phyloP scores from a whole-genome alignment of 2,329 filamentous ascomycete species.

The Neopestalotiopsis rosae region DNA sequence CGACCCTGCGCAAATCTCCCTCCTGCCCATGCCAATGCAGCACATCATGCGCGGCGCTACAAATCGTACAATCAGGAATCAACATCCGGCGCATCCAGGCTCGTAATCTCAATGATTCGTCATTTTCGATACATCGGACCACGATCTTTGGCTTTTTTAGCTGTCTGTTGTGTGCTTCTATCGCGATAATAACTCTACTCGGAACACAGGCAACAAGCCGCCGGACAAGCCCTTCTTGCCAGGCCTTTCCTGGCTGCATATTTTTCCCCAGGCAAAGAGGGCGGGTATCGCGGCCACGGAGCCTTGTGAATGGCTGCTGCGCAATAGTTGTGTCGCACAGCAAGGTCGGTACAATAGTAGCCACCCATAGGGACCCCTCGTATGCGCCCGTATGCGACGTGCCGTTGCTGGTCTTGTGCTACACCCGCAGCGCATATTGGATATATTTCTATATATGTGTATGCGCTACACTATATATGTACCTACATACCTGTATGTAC shows the following conservation, averaged over 20 bases:
- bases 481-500: background rate
- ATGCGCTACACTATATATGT: too few species aligned
- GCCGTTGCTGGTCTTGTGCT: constrained; percentile 2
- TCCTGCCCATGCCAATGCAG: background rate
- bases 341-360: constrained; percentile 3
- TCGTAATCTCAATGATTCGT: background rate
- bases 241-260: background rate
- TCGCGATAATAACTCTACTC: background rate
- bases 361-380: background rate
- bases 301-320: constrained; percentile 15
- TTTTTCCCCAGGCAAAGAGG: background rate
- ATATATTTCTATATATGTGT: too few species aligned
- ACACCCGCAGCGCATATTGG: background rate
- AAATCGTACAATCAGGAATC: background rate
- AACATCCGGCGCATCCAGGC: background rate
- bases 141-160: background rate
- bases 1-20: background rate
- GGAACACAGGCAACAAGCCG: background rate
- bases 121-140: background rate
- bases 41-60: background rate
- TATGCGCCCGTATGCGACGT: constrained; percentile 16
- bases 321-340: background rate
- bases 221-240: background rate
- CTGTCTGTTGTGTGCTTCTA: background rate
- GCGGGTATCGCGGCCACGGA: background rate